Percentiles rank a stretch among this genome's conserved stretches.
phyloP scores from a whole-genome alignment of 2,329 filamentous ascomycete species.

The Pseudocercospora musae region DNA sequence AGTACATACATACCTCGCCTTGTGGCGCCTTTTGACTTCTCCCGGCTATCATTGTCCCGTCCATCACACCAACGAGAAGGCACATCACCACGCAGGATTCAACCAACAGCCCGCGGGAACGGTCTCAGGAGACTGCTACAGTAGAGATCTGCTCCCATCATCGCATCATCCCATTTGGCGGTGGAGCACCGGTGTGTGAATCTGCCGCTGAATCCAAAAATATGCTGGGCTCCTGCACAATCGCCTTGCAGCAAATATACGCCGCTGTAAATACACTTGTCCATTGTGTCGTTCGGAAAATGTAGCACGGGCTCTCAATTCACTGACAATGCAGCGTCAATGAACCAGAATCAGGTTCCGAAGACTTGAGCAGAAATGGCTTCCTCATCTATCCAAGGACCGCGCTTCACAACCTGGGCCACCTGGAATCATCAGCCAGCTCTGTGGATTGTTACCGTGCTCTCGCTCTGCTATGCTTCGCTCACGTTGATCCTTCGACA shows the following conservation, averaged over 20 bases:
- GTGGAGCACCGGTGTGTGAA: background rate
- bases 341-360: background rate
- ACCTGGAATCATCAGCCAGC: slow-evolving; percentile 3
- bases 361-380: slow-evolving; percentile 1
- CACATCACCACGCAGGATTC: background rate
- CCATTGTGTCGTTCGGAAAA: background rate
- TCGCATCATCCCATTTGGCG: background rate
- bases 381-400: background rate
- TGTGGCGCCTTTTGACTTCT: background rate
- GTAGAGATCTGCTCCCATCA: no score
- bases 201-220: background rate
- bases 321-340: background rate
- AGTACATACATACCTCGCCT: background rate
- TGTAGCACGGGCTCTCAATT: background rate
- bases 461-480: background rate
- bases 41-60: background rate
- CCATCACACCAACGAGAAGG: background rate
- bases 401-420: background rate
- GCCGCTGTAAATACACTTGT: background rate
- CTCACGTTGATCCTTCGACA: background rate
- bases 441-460: background rate
- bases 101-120: background rate
- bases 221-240: background rate
- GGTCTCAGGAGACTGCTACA: no score
- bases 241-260: background rate